These are phyloP conservation scores for Huntiella decipiens DNA, from an alignment of 2,329 filamentous ascomycete genomes.

Conservation along the genomic window DNA sequence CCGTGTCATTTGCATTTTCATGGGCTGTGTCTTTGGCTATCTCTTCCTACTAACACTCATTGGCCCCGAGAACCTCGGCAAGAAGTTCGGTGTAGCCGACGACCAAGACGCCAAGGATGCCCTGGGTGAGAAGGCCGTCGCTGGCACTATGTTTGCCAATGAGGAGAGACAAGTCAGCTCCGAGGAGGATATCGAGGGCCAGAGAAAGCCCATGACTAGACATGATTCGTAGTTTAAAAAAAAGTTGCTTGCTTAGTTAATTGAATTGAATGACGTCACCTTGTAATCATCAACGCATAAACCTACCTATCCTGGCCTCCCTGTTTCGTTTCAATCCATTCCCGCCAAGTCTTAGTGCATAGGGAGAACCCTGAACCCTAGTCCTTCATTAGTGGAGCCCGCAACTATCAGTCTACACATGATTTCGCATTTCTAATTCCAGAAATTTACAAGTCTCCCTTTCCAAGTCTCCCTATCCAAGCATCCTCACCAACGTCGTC, in stretches of 20 bases:
- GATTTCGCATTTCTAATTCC: too few relatives aligned
- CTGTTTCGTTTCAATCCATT: too few relatives aligned
- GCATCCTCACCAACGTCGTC: too few relatives aligned
- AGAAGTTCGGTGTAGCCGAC: slow-evolving; percentile 31
- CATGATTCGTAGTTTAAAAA: background rate
- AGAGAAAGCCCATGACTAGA: background rate
- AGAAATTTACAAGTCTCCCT: too few relatives aligned
- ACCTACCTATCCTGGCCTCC: too few relatives aligned
- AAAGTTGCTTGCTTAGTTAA: background rate
- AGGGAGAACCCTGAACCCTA: too few relatives aligned
- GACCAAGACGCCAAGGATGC: slow-evolving; percentile 30
- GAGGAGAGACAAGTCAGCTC: slow-evolving; percentile 2
- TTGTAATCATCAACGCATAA: too few relatives aligned
- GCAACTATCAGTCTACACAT: too few relatives aligned
- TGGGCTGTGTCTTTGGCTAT: slow-evolving; percentile 59
- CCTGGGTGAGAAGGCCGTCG: slow-evolving; percentile 21
- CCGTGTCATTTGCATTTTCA: slow-evolving; percentile 76
- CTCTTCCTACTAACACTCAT: slow-evolving; percentile 42
- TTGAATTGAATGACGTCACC: too few relatives aligned
- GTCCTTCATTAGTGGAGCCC: too few relatives aligned
- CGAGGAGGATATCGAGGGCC: background rate
- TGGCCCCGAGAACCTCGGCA: slow-evolving; percentile 35
- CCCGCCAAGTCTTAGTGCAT: too few relatives aligned
- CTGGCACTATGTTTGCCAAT: background rate
- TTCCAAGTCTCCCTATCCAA: too few relatives aligned